Evolutionary conservation across 2,329 filamentous ascomycete species (phyloP).

Genomic region (Amesomyces nigricolor): DNA sequence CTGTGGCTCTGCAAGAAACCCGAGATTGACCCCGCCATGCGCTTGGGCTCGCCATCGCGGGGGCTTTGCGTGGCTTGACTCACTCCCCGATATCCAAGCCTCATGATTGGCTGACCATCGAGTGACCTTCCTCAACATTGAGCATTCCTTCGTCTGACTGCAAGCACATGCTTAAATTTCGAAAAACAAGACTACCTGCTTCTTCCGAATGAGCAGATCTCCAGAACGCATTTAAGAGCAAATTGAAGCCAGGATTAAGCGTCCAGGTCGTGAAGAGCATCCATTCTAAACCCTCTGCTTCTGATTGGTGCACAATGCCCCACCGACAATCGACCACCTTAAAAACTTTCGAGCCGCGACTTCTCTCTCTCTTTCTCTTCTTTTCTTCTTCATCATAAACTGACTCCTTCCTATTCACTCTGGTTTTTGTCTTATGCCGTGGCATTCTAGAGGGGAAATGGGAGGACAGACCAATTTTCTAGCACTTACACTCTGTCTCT

Average conservation of each 20-base stretch:
- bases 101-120: constrained; percentile 8
- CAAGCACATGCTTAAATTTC: too few species aligned
- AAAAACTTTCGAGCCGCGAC: constrained; percentile 16
- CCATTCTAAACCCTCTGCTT: neutral
- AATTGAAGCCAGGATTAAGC: too few species aligned
- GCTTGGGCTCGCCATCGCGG: neutral
- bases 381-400: constrained; percentile 33
- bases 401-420: constrained; percentile 64
- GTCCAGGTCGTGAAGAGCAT: neutral
- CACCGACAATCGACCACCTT: constrained; percentile 9
- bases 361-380: constrained; percentile 27
- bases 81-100: neutral
- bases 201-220: too few species aligned
- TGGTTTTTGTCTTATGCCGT: constrained; percentile 51
- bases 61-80: neutral
- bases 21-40: constrained; percentile 2
- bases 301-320: constrained; percentile 17
- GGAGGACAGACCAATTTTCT: constrained; percentile 56
- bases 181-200: too few species aligned
- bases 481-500: constrained; percentile 47
- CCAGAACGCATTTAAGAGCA: too few species aligned
- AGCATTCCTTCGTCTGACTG: too few species aligned
- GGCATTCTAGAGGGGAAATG: constrained; percentile 61
- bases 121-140: too few species aligned
- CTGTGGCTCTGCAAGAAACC: neutral